Evolutionary conservation across 768 basidiomycete species (phyloP).

Genomic region (Psilocybe cyanescens): DNA sequence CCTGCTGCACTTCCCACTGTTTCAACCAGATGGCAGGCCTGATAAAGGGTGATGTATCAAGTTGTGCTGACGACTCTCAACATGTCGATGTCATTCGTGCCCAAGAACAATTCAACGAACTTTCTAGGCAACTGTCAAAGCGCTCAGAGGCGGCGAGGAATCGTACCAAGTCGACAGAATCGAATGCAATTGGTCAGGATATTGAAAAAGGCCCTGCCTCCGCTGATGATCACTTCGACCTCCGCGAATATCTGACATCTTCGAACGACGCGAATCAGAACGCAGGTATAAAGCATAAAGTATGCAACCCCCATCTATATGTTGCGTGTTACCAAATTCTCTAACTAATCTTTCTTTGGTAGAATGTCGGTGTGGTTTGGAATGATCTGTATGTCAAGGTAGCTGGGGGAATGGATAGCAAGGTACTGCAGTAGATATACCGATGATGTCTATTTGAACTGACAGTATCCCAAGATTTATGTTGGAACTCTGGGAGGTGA

Average conservation of each 20-base stretch:
- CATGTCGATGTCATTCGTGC: constrained; percentile 55
- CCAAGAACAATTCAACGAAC: constrained; percentile 57
- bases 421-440: constrained; percentile 38
- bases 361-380: constrained; percentile 79
- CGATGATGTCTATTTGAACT: background rate
- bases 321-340: background rate
- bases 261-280: constrained; percentile 67
- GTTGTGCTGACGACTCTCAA: constrained; percentile 4
- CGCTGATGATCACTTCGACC: constrained; percentile 51
- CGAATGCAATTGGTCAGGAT: constrained; percentile 41
- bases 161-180: constrained; percentile 24
- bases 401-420: constrained; percentile 55
- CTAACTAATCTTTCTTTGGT: background rate
- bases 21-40: no score
- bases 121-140: constrained; percentile 46
- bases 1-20: no score
- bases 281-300: constrained; percentile 73
- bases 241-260: constrained; percentile 70
- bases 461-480: constrained; percentile 45
- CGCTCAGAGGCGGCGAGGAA: constrained; percentile 28
- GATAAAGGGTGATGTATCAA: no score
- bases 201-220: constrained; percentile 40
- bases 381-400: constrained; percentile 68
- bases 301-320: constrained; percentile 8
- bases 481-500: constrained; percentile 63